Evolutionary conservation across 495 filamentous ascomycete species (phyloP).

Genomic region (Saxophila tyrrhenica): DNA sequence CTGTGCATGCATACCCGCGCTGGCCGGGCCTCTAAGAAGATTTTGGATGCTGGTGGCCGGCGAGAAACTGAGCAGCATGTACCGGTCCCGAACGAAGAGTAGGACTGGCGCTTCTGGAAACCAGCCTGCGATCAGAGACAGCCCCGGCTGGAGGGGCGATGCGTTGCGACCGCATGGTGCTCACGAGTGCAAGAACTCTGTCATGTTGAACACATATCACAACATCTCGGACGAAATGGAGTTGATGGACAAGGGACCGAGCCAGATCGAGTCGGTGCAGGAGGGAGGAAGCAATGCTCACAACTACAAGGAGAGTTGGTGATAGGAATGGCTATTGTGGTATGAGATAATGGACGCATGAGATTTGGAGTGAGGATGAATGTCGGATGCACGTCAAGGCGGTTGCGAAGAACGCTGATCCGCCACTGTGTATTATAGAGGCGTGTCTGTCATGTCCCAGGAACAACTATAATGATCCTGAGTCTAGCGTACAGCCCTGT

Average conservation of each 20-base stretch:
- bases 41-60: neutral
- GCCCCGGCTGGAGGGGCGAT: neutral
- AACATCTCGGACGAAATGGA: neutral
- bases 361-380: too few relatives aligned
- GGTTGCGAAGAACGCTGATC: too few relatives aligned
- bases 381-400: too few relatives aligned
- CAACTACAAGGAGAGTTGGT: neutral
- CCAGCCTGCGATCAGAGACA: neutral
- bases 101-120: neutral
- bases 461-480: too few relatives aligned
- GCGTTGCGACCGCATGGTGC: neutral
- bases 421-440: too few relatives aligned
- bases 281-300: neutral
- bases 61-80: neutral
- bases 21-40: conserved; percentile 5
- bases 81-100: neutral
- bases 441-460: too few relatives aligned
- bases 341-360: too few relatives aligned
- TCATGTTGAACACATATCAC: neutral
- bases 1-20: conserved; percentile 27
- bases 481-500: too few relatives aligned
- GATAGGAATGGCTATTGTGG: too few relatives aligned
- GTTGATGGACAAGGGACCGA: neutral
- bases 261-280: neutral
- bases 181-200: neutral